Percentiles rank a stretch among this genome's conserved stretches.
These are phyloP conservation scores for Diplogelasinospora grovesii DNA, from an alignment of 495 filamentous ascomycete species.

Conservation along the genomic window DNA sequence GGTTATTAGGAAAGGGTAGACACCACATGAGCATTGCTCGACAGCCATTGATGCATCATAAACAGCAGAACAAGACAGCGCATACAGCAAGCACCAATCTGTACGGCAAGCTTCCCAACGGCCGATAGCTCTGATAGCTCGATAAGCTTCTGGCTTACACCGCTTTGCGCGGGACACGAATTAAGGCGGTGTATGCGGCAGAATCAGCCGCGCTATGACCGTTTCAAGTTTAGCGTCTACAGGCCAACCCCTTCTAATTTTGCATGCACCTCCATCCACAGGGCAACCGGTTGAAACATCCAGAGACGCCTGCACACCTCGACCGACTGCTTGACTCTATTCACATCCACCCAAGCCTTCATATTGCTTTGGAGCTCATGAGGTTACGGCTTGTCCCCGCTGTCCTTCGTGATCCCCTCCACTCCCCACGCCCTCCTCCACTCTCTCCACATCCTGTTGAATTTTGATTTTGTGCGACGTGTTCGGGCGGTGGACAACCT, in stretches of 20 bases:
- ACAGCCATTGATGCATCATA: no score
- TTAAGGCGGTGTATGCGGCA: constrained; percentile 3
- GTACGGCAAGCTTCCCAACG: no score
- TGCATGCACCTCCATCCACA: constrained; percentile 15
- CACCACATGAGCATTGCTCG: no score
- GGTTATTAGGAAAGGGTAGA: no score
- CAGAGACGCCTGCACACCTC: not conserved
- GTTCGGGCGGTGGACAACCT: not conserved
- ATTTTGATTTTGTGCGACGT: not conserved
- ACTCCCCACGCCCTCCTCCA: not conserved
- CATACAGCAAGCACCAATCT: no score
- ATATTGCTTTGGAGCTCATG: constrained; percentile 1
- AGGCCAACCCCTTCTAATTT: constrained; percentile 24
- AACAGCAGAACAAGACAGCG: no score
- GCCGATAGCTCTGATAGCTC: not conserved
- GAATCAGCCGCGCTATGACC: not conserved
- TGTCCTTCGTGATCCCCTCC: not conserved
- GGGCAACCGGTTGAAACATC: constrained; percentile 22
- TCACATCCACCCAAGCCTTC: not conserved
- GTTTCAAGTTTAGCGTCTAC: constrained; percentile 16
- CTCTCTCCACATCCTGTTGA: not conserved
- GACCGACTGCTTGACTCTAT: not conserved
- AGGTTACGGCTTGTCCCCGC: not conserved
- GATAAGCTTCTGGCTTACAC: not conserved
- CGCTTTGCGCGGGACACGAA: no score